Evolutionary conservation across 208 protist species (phyloP).

Genomic region (Trypanosoma theileri): DNA sequence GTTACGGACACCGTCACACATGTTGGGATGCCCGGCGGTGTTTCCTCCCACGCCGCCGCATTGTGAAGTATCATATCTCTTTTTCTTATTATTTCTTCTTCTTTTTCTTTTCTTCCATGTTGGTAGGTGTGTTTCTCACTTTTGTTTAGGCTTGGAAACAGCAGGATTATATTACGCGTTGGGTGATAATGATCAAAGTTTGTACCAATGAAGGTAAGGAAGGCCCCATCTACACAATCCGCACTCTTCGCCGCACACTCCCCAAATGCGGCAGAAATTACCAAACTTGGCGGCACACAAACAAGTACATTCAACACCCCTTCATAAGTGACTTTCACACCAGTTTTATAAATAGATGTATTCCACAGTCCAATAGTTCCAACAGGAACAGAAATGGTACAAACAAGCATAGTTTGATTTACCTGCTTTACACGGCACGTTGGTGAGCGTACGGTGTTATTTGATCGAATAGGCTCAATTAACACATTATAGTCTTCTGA

Average conservation of each 20-base stretch:
- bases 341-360: not conserved
- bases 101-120: not conserved
- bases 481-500: constrained; percentile 3
- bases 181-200: constrained; percentile 11
- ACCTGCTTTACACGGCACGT: constrained; percentile 10
- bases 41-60: too few relatives aligned
- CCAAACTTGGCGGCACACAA: not conserved
- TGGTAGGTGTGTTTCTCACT: not conserved
- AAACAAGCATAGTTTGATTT: constrained; percentile 1
- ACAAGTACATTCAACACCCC: not conserved
- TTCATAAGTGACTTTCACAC: not conserved
- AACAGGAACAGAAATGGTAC: constrained; percentile 6
- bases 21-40: too few relatives aligned
- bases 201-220: not conserved
- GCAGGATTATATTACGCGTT: not conserved
- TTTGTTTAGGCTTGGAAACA: not conserved
- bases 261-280: not conserved
- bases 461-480: not conserved
- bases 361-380: constrained; percentile 8
- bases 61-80: too few relatives aligned
- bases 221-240: constrained; percentile 1
- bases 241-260: constrained; percentile 4
- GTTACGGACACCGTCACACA: constrained; percentile 8
- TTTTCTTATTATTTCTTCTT: not conserved
- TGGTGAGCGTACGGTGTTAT: constrained; percentile 1